phyloP scores from a whole-genome alignment of 2,329 filamentous ascomycete species.

The Lachnellula cervina region DNA sequence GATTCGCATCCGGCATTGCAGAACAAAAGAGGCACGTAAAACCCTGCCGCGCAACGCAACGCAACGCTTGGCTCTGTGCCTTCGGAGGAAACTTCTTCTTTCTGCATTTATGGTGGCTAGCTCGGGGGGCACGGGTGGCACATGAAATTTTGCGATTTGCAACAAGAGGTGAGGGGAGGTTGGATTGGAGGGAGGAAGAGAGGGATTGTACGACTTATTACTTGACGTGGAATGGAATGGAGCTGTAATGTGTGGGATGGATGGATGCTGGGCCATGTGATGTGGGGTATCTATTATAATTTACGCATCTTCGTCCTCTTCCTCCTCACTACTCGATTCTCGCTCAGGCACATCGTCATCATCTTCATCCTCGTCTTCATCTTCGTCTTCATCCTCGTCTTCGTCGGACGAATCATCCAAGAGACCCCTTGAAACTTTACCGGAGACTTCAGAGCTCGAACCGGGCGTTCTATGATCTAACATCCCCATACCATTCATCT shows the following conservation, averaged over 20 bases:
- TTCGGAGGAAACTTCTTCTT: not conserved
- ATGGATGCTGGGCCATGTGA: not conserved
- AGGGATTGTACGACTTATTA: not conserved
- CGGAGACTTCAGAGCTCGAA: not conserved
- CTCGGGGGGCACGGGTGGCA: not conserved
- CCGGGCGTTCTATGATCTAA: not conserved
- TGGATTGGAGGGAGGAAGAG: not conserved
- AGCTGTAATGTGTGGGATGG: not conserved
- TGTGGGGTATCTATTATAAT: not conserved
- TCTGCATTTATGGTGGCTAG: not conserved
- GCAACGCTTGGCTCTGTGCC: not conserved
- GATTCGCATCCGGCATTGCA: not conserved
- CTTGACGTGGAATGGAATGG: not conserved
- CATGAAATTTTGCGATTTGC: not conserved
- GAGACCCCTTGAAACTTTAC: not conserved
- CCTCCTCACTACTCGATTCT: not conserved
- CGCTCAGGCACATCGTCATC: not conserved
- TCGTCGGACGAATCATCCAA: not conserved
- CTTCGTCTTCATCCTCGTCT: not conserved
- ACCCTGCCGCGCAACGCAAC: not conserved
- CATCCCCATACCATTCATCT: not conserved
- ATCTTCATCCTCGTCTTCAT: conserved; percentile 1
- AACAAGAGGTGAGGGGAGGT: not conserved
- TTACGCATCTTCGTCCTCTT: not conserved
- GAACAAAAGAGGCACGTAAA: not conserved